A percentile compares a stretch with the other conserved stretches of the same genome.
Evolutionary conservation across 768 basidiomycete genomes (phyloP).

Genomic region (Terana coerulea): DNA sequence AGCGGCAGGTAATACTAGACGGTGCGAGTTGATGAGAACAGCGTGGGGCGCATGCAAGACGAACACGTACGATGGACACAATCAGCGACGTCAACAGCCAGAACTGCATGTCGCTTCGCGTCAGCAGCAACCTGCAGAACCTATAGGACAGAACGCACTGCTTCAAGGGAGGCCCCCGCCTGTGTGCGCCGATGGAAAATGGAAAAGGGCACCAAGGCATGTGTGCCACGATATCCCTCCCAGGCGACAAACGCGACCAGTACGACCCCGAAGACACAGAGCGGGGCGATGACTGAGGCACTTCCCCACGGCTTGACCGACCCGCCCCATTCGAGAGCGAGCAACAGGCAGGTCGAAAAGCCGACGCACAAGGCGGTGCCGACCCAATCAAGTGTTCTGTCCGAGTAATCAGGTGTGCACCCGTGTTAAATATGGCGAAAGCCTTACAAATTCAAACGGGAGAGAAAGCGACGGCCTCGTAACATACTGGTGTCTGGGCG

Average conservation of each 20-base stretch:
- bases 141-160: constrained; percentile 1
- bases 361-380: not conserved
- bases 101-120: not conserved
- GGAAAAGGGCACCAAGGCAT: not conserved
- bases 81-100: not conserved
- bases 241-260: not conserved
- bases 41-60: not conserved
- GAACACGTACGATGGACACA: not conserved
- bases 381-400: not conserved
- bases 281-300: not conserved
- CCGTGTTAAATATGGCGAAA: not conserved
- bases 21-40: no score
- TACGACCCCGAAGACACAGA: not conserved
- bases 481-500: not conserved
- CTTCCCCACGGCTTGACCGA: not conserved
- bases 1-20: constrained; percentile 1
- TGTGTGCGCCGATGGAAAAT: not conserved
- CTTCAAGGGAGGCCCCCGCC: not conserved
- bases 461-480: not conserved
- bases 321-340: not conserved
- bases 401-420: no score
- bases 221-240: not conserved
- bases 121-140: not conserved
- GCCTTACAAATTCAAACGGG: not conserved
- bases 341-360: not conserved